Base-by-base conservation (phyloP, 1,284 basidiomycete species). In the Jaminaea rosea region DNA sequence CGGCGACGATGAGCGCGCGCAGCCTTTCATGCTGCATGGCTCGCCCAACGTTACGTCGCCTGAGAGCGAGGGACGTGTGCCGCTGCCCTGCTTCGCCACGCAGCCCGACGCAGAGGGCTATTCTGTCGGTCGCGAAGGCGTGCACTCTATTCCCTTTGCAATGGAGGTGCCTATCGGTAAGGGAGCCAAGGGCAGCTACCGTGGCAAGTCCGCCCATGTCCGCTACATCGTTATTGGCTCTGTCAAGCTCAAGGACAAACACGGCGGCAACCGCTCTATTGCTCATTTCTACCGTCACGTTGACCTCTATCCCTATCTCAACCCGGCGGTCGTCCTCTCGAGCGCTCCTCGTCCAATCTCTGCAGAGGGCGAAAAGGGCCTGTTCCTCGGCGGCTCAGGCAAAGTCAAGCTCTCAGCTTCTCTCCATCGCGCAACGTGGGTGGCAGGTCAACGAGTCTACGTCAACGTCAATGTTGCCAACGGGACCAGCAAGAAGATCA, bases 241-340 rank as follows among this genome's bases (percentile, higher is more conserved):
- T 2, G 78, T 91, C 72, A 86, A 87, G 75, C 81, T 94, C 47
- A 86, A 86, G 72, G 83, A 88, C 51, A 73, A 81, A 2, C 75
- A 78, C 34, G 66, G 66, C 4, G 47, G 47, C 15, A 60, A 67
- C 45, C 79, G 83, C 7, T 88, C 87, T 4, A 86, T 94, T 44
- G 86, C 90, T 0, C 91, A 96, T 74, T 93, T 94, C 72, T 94
- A 93, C 75, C 84, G 91, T 2, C 79, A 84, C 32, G 84, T 89
- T 66, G 82, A 85, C 49, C 77, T 94, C 26, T 89, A 85, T 80
- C 90, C 91, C 0, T 83, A 83, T 48, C 76, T 91, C 24, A 81
- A 88, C 57, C 83, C 86, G 0, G 76, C 80, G 4, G 63, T 77
- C 3, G 79, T 84, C 11, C 80, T 94, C 6, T 79, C 83, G 0